These are phyloP conservation scores for Trifolium repens DNA, from an alignment of 306 rosid genomes.

Conservation along the genomic window DNA sequence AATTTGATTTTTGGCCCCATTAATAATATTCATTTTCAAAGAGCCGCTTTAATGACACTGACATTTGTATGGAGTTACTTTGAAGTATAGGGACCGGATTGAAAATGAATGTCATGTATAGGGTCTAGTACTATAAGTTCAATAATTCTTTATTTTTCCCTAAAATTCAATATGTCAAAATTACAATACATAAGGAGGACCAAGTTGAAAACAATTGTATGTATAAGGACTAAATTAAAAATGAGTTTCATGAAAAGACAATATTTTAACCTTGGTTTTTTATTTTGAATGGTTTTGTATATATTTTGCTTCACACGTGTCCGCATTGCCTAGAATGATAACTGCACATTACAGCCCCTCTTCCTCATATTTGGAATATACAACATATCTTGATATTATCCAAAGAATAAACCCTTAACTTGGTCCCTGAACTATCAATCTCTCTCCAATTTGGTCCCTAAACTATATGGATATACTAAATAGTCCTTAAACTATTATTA, in stretches of 20 bases:
- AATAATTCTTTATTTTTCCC: background rate
- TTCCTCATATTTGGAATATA: slow-evolving; percentile 9
- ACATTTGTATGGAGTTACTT: background rate
- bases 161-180: background rate
- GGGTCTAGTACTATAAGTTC: background rate
- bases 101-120: slow-evolving; percentile 8
- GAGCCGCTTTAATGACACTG: background rate
- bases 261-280: slow-evolving; percentile 4
- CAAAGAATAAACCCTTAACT: too few species aligned
- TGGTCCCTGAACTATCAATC: too few species aligned
- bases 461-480: too few species aligned
- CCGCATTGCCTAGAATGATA: slow-evolving; percentile 8
- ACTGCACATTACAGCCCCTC: slow-evolving; percentile 3
- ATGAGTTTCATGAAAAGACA: background rate
- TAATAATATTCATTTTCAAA: background rate
- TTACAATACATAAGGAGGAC: background rate
- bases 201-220: background rate
- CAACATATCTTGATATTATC: slow-evolving; percentile 25
- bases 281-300: slow-evolving; percentile 18
- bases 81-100: background rate
- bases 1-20: background rate
- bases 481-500: too few species aligned
- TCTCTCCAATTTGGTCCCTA: too few species aligned
- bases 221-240: slow-evolving; percentile 18
- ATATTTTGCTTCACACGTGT: background rate